Evolutionary conservation across 805 yeast genomes (phyloP).

Genomic region (Cyberlindnera xylosilytica): DNA sequence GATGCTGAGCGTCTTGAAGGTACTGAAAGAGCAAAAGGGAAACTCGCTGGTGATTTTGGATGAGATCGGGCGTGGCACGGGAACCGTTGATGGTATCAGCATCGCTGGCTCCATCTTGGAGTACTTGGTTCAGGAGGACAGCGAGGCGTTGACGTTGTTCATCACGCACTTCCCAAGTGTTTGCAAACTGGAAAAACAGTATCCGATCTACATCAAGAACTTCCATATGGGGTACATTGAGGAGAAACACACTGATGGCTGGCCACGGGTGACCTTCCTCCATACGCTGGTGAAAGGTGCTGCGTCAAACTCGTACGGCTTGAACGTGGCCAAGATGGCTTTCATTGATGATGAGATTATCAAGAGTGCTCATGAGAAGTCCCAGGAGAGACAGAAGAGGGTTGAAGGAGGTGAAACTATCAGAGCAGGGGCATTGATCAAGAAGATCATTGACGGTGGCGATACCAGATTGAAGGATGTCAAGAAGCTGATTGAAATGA

Average conservation of each 20-base stretch:
- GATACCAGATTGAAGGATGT: constrained; percentile 6
- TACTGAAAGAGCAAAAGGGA: constrained; percentile 47
- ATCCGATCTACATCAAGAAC: constrained; percentile 60
- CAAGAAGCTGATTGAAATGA: constrained; percentile 5
- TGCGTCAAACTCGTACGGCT: constrained; percentile 92
- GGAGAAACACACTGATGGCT: constrained; percentile 31
- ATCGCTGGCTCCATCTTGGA: constrained; percentile 92
- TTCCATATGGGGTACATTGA: constrained; percentile 78
- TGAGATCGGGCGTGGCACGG: constrained; percentile 81
- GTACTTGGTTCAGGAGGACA: constrained; percentile 55
- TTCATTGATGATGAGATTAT: constrained; percentile 86
- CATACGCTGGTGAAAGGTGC: constrained; percentile 91
- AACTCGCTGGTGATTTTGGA: constrained; percentile 85
- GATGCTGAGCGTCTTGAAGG: constrained; percentile 74
- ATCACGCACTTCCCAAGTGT: constrained; percentile 97
- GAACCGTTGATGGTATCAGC: constrained; percentile 95
- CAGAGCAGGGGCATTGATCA: neutral
- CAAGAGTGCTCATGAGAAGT: constrained; percentile 86
- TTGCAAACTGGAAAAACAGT: constrained; percentile 67
- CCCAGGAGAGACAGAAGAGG: constrained; percentile 70
- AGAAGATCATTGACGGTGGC: neutral
- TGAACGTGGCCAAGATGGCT: constrained; percentile 95
- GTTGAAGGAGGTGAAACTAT: constrained; percentile 19
- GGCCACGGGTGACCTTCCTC: constrained; percentile 72
- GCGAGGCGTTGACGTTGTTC: constrained; percentile 75